Evolutionary conservation across 352 stramenopile species (phyloP), one percentile per base, ranked within the genome.

Genomic region (Globisporangium perplexum): DNA sequence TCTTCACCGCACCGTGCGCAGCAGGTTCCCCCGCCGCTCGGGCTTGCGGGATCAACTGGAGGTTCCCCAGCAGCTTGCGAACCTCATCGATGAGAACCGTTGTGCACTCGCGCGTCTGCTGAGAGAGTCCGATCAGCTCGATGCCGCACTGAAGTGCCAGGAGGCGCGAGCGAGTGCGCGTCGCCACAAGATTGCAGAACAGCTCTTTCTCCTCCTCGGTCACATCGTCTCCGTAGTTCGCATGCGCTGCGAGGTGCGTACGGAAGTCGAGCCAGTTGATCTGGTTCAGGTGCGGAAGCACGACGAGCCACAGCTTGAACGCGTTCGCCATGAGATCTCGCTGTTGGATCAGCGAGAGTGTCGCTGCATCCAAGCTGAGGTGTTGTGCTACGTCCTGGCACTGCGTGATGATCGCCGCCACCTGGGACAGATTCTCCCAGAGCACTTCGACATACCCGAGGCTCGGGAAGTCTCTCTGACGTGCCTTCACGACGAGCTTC

Each of bases 351-450:
- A 31, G 38, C 23, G 76, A 81, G 4, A 89, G 62, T 23, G 60
- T 36, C 12, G 55, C 53, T 18, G 69, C 57, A 1, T 66, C 66
- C 6, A 69, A 43, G 0, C 18, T 38, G 36, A 70, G 61, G 51
- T 67, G 62, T 6, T 39, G 57, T 12, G 67, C 65, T 28, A 83
- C 48, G 14, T 58, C 23, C 17, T 49, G 57, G 41, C 63, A 68
- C 49, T 79, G 69, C 31, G 72, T 69, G 39, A 79, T 31, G n/a
- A 93, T 71, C 14, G 76, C 71, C 41, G 74, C 74, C 18, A 91
- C 70, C 74, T 94, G 82, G 30, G 65, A 85, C 4, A 88, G n/a
- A 46, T 94, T 93, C 60, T 91, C 77, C 79, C 79, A 90, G 53
- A 79, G 62, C 17, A 83, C 68, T 1, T 70, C 63, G 38, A 67